phyloP scores from a whole-genome alignment of 2,329 filamentous ascomycete genomes.

The Ramularia collo-cygni region DNA sequence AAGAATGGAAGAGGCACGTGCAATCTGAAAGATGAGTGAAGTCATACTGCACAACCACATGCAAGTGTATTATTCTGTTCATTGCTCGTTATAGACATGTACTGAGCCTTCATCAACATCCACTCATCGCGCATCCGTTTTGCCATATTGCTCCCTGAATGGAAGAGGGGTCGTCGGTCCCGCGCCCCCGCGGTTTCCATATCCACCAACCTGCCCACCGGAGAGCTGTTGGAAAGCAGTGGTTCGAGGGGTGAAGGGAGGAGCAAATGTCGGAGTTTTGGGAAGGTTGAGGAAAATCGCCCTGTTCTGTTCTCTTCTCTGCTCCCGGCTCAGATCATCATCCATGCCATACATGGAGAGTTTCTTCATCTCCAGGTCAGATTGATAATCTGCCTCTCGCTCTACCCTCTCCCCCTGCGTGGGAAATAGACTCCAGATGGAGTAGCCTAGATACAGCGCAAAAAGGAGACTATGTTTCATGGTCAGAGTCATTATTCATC shows the following conservation, averaged over 20 bases:
- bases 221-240: slow-evolving; percentile 59
- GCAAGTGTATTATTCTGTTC: no score
- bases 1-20: not conserved
- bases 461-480: slow-evolving; percentile 49
- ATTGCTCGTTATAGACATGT: no score
- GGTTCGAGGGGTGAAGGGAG: slow-evolving; percentile 56
- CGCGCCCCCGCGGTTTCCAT: not conserved
- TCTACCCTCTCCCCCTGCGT: slow-evolving; percentile 29
- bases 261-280: slow-evolving; percentile 41
- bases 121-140: slow-evolving; percentile 16
- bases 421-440: slow-evolving; percentile 49
- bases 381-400: slow-evolving; percentile 22
- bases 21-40: not conserved
- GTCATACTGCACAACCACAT: no score
- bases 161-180: slow-evolving; percentile 19
- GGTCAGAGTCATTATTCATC: slow-evolving; percentile 6
- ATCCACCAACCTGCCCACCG: slow-evolving; percentile 16
- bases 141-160: slow-evolving; percentile 25
- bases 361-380: slow-evolving; percentile 46
- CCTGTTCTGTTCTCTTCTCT: slow-evolving; percentile 52
- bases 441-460: slow-evolving; percentile 51
- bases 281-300: slow-evolving; percentile 30
- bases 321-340: slow-evolving; percentile 38
- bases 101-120: not conserved
- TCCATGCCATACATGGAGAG: slow-evolving; percentile 38